Evolutionary conservation across 768 basidiomycete species (phyloP), one percentile per base, ranked within the genome.

Genomic region (Xerocomus potaroensis): DNA sequence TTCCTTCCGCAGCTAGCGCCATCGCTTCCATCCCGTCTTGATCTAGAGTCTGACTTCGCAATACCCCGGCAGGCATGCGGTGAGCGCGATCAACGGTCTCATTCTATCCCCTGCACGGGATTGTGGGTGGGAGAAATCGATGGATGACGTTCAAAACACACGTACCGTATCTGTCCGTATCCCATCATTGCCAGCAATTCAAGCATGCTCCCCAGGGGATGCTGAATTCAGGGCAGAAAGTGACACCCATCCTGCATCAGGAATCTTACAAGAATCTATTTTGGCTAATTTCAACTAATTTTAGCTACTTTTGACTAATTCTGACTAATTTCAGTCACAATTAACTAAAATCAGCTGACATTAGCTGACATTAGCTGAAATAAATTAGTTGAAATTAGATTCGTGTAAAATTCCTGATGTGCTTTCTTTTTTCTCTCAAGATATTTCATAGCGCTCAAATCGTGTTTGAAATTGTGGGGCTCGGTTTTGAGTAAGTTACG

Each of bases 11-110:
- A 9, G 72, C 76, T 31, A 74, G 57, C 18, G 65, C 63, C 38
- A 76, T 54, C 2, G 76, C 2, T 51, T 78, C 75, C 44, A 69
- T 54, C 15, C 76, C n/a, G n/a, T n/a, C n/a, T 49, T 76, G 74
- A n/a, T n/a, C n/a, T n/a, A 90, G 67, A n/a, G n/a, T 1, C 92
- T 93, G 0, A 93, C 90, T 62, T 95, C 89, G 10, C 93, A 93
- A 60, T 96, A 97, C 3, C 93, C 94, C 0, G 95, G 69, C 8
- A 95, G 72, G 61, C 94, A 97, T 8, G 89, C 84, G 8, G 87
- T 81, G 1, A 93, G 74, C 0, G 89, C 86, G 69, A 96, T 82
- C n/a, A 85, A 60, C 5, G 94, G 69, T 49, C 78, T 83, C 29
- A 78, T 76, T 4, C 77, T 63, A 58, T 93, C 90, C 0, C 90